These are phyloP conservation scores for Elaeis oleifera DNA, from an alignment of 202 grass and related monocot genomes.

Conservation along the genomic window DNA sequence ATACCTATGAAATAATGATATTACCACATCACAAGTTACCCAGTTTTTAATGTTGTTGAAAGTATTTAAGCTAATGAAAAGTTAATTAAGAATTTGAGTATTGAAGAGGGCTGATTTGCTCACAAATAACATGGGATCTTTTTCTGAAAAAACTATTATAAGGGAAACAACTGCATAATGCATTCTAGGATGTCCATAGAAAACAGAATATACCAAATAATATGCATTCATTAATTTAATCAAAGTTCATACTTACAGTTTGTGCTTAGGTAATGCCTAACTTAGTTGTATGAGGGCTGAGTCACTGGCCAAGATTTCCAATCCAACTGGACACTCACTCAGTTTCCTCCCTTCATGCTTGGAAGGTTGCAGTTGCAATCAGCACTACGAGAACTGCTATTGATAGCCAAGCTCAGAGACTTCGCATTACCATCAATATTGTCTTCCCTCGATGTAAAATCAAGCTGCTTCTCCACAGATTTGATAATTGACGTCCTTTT, in stretches of 20 bases:
- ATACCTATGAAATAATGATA: too few species aligned
- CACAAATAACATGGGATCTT: too few species aligned
- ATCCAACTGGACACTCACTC: slow-evolving; percentile 17
- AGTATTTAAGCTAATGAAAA: too few species aligned
- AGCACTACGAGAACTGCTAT: not conserved
- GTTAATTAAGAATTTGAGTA: too few species aligned
- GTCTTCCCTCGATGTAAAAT: slow-evolving; percentile 17
- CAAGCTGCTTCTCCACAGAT: slow-evolving; percentile 22
- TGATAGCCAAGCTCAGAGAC: not conserved
- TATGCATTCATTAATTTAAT: not conserved
- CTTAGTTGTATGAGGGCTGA: slow-evolving; percentile 17
- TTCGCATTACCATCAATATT: slow-evolving; percentile 4
- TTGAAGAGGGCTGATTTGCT: too few species aligned
- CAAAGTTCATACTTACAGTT: slow-evolving; percentile 30
- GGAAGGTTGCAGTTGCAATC: not conserved
- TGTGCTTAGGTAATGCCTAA: slow-evolving; percentile 36
- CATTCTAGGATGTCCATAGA: too few species aligned
- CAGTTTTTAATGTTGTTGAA: too few species aligned
- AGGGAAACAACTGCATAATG: too few species aligned
- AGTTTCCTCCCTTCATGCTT: slow-evolving; percentile 19
- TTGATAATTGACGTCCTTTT: slow-evolving; percentile 23
- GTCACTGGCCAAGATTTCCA: slow-evolving; percentile 32
- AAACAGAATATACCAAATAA: not conserved
- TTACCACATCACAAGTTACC: too few species aligned
- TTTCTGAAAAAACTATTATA: too few species aligned